Evolutionary conservation across 1,139 yeast genomes (phyloP), one percentile per base, ranked within the genome.

Genomic region (Spencermartinsiella ligniputridi): DNA sequence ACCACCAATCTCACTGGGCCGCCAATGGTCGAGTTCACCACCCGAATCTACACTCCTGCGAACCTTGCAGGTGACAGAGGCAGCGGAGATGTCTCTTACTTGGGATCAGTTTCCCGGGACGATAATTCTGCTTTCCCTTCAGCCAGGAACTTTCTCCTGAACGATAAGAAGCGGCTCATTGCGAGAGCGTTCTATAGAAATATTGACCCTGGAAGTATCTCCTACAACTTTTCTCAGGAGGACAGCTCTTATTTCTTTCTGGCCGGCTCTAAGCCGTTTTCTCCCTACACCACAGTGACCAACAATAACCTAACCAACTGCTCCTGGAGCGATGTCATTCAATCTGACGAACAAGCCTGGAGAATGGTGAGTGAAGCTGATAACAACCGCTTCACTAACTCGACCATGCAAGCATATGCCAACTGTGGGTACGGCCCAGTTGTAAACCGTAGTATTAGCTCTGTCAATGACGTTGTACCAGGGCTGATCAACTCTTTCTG

Each of bases 401-500:
- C 19, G 13, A 44, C 43, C 9, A 18, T 35, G 5, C 39, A 37
- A 25, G 42, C 15, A 9, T 27, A 27, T 27, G 69, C 86, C 1
- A 60, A 86, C 18, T 5, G 45, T 67, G 0, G 54, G 4, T 30
- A 24, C 24, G 34, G 42, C 3, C 46, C 71, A n/a, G 47, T 52
- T 1, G 55, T 60, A 6, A 49, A 63, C 1, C 41, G 32, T 21
- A 32, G 40, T 13, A 36, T 48, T 3, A 12, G 35, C 3, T 38
- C 47, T 2, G 34, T 47, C 21, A 37, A 60, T 2, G 57, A 60
- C 3, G 54, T 74, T 1, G 48, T 65, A 0, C 27, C 50, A 0
- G 50, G 67, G 18, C 51, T 74, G 13, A 62, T 66, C 21, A 46
- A 60, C 12, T 66, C 76, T 0, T 64, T 79, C 27, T 88, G 96